phyloP scores from a whole-genome alignment of 768 basidiomycete species.

The Dictyophora rubrovolvata region DNA sequence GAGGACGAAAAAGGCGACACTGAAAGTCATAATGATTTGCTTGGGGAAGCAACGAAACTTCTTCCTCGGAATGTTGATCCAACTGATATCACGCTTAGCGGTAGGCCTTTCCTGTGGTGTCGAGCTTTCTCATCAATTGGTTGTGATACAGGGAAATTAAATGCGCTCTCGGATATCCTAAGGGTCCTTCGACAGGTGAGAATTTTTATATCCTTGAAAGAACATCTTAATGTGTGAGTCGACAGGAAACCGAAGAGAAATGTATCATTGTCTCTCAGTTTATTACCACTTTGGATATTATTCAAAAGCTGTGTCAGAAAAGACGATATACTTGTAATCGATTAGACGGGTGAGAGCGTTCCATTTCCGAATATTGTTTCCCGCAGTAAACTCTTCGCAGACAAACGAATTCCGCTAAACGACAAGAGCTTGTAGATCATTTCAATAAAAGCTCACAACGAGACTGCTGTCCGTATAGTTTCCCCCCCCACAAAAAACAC shows the following conservation, averaged over 20 bases:
- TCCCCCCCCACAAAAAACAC: neutral
- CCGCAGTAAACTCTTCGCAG: constrained; percentile 25
- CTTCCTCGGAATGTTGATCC: constrained; percentile 50
- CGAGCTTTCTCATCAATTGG: neutral
- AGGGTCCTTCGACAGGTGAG: constrained; percentile 46
- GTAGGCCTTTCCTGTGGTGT: constrained; percentile 30
- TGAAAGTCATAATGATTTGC: constrained; percentile 23
- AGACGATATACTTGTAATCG: constrained; percentile 70
- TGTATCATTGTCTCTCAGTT: constrained; percentile 95
- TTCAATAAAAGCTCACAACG: constrained; percentile 77
- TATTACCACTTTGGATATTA: constrained; percentile 85
- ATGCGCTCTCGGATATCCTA: constrained; percentile 56
- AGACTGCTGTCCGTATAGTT: constrained; percentile 48
- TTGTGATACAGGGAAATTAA: constrained; percentile 53
- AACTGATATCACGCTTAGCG: constrained; percentile 71
- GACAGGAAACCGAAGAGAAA: constrained; percentile 79
- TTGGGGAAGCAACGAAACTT: constrained; percentile 51
- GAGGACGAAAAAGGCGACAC: constrained; percentile 32
- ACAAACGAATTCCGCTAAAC: constrained; percentile 64
- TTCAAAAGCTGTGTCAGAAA: constrained; percentile 77
- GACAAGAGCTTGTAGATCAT: constrained; percentile 77
- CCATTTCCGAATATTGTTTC: neutral
- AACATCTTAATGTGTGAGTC: neutral
- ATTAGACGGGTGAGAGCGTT: constrained; percentile 63
- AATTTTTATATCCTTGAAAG: neutral